These are phyloP conservation scores for Panicum virgatum DNA, from an alignment of 202 grass and related monocot species.

Conservation along the genomic window DNA sequence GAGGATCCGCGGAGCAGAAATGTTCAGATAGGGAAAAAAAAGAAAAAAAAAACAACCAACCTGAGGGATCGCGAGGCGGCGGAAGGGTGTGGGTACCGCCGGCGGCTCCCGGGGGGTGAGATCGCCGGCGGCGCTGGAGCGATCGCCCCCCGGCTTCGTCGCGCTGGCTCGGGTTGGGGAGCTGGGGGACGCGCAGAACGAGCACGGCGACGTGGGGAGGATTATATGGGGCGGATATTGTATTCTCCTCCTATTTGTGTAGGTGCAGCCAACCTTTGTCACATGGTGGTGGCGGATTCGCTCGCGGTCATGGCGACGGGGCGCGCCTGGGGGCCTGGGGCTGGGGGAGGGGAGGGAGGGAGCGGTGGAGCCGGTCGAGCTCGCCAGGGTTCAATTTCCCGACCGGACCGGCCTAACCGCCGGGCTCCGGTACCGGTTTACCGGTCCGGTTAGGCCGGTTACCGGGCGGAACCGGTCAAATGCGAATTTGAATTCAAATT, in stretches of 20 bases:
- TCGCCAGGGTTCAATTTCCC: too few relatives aligned
- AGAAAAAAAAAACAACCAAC: not conserved
- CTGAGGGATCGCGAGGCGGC: slow-evolving; percentile 27
- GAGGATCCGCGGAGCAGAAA: not conserved
- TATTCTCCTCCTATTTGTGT: slow-evolving; percentile 24
- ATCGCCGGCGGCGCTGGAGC: slow-evolving; percentile 55
- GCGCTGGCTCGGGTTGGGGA: slow-evolving; percentile 10
- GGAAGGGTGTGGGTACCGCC: slow-evolving; percentile 29
- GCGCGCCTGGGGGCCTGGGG: too few relatives aligned
- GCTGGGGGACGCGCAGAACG: slow-evolving; percentile 37
- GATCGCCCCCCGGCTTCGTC: slow-evolving; percentile 46
- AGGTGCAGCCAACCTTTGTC: not conserved
- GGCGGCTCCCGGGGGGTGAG: slow-evolving; percentile 37
- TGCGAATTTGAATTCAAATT: too few relatives aligned
- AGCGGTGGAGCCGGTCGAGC: not conserved
- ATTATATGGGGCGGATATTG: slow-evolving; percentile 16
- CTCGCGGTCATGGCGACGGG: not conserved
- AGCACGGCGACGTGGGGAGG: slow-evolving; percentile 33
- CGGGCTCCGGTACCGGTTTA: too few relatives aligned
- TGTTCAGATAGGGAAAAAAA: not conserved
- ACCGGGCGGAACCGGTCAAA: too few relatives aligned
- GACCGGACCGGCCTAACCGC: too few relatives aligned
- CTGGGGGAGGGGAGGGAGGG: not conserved
- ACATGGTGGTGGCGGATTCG: slow-evolving; percentile 12
- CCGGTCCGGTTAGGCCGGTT: too few relatives aligned